Percentiles rank a stretch among this genome's conserved stretches.
Conservation (phyloP, 2,329 filamentous ascomycete genomes). For the Aspergillus sp. region DNA sequence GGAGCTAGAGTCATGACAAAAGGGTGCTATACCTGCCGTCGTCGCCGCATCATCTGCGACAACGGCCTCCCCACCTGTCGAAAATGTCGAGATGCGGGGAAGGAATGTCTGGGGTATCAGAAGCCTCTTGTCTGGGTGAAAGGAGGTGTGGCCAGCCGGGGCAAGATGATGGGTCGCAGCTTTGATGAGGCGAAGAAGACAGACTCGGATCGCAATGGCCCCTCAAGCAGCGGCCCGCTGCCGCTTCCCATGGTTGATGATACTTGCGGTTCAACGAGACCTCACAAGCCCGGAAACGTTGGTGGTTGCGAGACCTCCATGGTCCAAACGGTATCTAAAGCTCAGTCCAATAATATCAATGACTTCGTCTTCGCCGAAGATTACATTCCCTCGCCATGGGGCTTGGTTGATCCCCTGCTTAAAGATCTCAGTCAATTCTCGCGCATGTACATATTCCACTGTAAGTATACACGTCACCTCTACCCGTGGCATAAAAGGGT, state of each 20-base stretch:
- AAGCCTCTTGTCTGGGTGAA: constrained; percentile 40
- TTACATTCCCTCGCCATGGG: constrained; percentile 29
- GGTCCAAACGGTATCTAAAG: background rate
- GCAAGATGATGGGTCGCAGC: constrained; percentile 50
- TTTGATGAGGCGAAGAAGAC: constrained; percentile 36
- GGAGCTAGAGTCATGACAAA: constrained; percentile 27
- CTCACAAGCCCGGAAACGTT: constrained; percentile 5
- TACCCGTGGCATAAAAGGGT: background rate
- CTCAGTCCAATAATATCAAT: background rate
- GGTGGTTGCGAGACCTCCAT: background rate
- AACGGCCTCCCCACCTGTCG: constrained; percentile 38
- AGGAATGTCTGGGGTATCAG: constrained; percentile 40
- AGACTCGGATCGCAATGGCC: background rate
- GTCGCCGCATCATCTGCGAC: constrained; percentile 40
- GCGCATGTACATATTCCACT: constrained; percentile 45
- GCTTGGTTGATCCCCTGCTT: constrained; percentile 43
- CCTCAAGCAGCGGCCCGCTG: background rate
- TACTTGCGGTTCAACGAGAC: background rate
- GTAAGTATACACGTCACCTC: constrained; percentile 17
- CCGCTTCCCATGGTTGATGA: background rate
- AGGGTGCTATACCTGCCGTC: constrained; percentile 42
- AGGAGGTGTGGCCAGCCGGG: constrained; percentile 40
- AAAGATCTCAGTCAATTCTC: constrained; percentile 41
- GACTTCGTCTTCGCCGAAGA: constrained; percentile 4
- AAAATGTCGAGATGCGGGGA: constrained; percentile 39